Conservation (phyloP, 1,284 basidiomycete genomes). For the Cutaneotrichosporon arboriforme region DNA sequence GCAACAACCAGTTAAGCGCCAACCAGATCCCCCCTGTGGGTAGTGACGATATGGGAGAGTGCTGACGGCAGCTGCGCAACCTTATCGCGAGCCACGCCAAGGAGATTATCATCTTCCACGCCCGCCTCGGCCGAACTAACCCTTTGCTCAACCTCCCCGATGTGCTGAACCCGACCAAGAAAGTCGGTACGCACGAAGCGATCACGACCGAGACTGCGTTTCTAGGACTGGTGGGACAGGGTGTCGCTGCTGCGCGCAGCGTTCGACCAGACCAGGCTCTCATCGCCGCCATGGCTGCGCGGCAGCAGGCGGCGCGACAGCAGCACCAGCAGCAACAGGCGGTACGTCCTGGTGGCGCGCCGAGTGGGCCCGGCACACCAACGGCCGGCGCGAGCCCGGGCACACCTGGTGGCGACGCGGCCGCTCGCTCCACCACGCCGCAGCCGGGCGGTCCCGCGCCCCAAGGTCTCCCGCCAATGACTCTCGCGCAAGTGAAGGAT, state of each 20-base stretch:
- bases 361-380: neutral
- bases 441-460: neutral
- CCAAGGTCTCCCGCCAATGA: slow-evolving; percentile 7
- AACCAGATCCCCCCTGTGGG: slow-evolving; percentile 16
- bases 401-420: neutral
- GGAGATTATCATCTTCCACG: slow-evolving; percentile 23
- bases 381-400: neutral
- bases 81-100: slow-evolving; percentile 18
- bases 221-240: slow-evolving; percentile 10
- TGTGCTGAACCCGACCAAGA: slow-evolving; percentile 19
- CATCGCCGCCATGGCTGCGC: slow-evolving; percentile 8
- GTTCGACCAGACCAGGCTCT: slow-evolving; percentile 12
- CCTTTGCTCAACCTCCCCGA: slow-evolving; percentile 22
- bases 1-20: slow-evolving; percentile 13
- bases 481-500: slow-evolving; percentile 9
- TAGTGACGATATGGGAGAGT: neutral
- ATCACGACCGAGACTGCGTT: slow-evolving; percentile 16
- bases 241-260: slow-evolving; percentile 10
- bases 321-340: neutral
- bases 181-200: slow-evolving; percentile 14
- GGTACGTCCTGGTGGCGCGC: neutral
- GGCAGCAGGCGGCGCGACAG: slow-evolving; percentile 3
- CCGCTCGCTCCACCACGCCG: too few species aligned
- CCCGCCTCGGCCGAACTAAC: slow-evolving; percentile 15
- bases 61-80: slow-evolving; percentile 17